Percentiles rank a stretch among this genome's conserved stretches.
Evolutionary conservation across 768 basidiomycete genomes (phyloP).

Genomic region (Gymnopilus dilepis): DNA sequence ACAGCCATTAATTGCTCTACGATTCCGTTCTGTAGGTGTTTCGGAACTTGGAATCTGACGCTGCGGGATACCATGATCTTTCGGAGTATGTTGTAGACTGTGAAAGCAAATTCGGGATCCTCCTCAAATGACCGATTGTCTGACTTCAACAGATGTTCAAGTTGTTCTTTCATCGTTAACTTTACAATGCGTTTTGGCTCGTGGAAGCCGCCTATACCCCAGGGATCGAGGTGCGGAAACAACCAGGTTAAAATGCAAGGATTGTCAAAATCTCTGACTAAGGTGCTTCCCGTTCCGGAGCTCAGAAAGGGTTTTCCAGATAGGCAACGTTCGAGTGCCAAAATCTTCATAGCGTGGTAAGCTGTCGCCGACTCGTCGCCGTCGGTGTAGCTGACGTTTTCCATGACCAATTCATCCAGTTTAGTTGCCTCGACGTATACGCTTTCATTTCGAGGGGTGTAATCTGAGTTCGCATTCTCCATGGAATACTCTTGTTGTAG

Average conservation of each 20-base stretch:
- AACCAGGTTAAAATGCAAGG: not conserved
- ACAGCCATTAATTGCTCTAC: not conserved
- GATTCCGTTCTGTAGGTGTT: not conserved
- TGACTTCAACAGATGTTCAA: not conserved
- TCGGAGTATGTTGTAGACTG: not conserved
- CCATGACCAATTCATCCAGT: not conserved
- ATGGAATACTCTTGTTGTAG: not conserved
- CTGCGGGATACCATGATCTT: not conserved
- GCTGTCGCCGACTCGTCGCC: not conserved
- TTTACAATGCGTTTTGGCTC: not conserved
- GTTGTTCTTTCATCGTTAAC: not conserved
- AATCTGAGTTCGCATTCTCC: not conserved
- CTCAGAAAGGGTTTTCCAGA: not conserved
- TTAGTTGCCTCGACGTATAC: no score
- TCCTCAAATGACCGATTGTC: not conserved
- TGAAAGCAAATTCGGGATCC: not conserved
- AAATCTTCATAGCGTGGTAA: conserved; percentile 15
- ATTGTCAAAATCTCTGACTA: not conserved
- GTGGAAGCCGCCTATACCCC: not conserved
- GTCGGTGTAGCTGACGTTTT: not conserved
- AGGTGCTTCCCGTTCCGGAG: not conserved
- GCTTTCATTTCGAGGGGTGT: not conserved
- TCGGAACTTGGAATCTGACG: not conserved
- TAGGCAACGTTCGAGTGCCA: not conserved
- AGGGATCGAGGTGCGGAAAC: not conserved